phyloP scores from a whole-genome alignment of 1,284 basidiomycete genomes.

The Agroathelia rolfsii region DNA sequence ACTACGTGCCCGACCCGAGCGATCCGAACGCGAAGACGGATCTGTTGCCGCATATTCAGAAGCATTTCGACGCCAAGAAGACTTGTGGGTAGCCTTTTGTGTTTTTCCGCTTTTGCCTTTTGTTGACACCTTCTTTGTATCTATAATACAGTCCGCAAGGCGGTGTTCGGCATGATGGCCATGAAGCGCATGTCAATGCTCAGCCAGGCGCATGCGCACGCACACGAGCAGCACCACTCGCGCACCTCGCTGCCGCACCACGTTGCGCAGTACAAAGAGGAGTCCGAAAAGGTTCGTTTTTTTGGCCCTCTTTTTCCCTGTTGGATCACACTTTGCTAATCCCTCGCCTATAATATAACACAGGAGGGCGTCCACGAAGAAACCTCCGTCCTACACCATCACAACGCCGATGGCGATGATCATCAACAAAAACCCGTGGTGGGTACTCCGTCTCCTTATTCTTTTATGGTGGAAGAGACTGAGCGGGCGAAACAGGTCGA shows the following conservation, averaged over 20 bases:
- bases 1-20: constrained; percentile 60
- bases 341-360: neutral
- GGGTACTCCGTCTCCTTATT: too few species aligned
- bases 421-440: constrained; percentile 7
- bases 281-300: constrained; percentile 56
- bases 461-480: too few species aligned
- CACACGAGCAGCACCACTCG: constrained; percentile 50
- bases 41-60: constrained; percentile 82
- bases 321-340: neutral
- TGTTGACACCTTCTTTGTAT: constrained; percentile 7
- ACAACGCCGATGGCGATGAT: constrained; percentile 19
- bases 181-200: constrained; percentile 68
- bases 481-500: too few species aligned
- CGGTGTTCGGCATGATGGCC: constrained; percentile 78
- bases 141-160: constrained; percentile 63
- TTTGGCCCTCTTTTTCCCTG: constrained; percentile 2
- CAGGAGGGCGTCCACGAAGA: constrained; percentile 24
- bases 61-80: constrained; percentile 79
- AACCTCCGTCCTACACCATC: constrained; percentile 42
- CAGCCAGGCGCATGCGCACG: constrained; percentile 31
- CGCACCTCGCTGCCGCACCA: too few species aligned
- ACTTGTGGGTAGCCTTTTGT: constrained; percentile 50
- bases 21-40: constrained; percentile 61
- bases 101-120: constrained; percentile 6
- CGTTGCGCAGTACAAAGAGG: constrained; percentile 66